Evolutionary conservation across 1,139 yeast genomes (phyloP), one percentile per base, ranked within the genome.

Genomic region (Casaregolazyma suthepensis): DNA sequence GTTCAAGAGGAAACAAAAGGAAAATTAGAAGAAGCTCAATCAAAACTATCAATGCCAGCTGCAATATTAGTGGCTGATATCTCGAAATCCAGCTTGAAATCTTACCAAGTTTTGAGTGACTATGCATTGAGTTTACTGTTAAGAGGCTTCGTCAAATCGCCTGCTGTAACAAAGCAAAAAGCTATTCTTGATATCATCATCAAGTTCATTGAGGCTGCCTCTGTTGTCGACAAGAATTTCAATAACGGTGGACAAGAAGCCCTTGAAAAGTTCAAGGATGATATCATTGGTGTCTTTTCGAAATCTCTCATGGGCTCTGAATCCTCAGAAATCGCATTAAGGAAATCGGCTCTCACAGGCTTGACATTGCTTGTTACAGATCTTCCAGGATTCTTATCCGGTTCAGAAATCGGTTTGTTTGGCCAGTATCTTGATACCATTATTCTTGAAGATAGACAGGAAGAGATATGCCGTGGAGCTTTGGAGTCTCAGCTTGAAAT

Each of bases 231-330:
- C n/a, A 22, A 46, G 15, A 3, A 48, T 22, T 48, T 52, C 29
- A 38, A 48, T 43, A 20, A 38, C 5, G 29, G 17, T 12, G 54
- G 50, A 7, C 47, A 42, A 12, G 38, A 4, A 5, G 31, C 43
- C 2, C 40, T 54, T 18, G 51, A 48, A 51, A 58, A 55, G 20
- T 78, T 72, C 65, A 86, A 87, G 62, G 96, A 89, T 61, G 81
- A 81, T 50, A 71, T 90, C 18, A 71, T 88, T 44, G 79, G 83
- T 53, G 74, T 84, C 50, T 68, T 87, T 59, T 81, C 89, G 13
- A 85, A 81, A 64, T 75, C 87, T 2, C 74, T 90, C 52, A 81
- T 84, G 67, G 77, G 85, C 0, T 76, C 88, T 0, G 82, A 95
- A 0, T 75, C 75, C 52, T 70, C 80, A 40, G 96, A 87, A 61